Evolutionary conservation across 345 rosid genomes (phyloP).

Genomic region (Zanthoxylum bungeanum): DNA sequence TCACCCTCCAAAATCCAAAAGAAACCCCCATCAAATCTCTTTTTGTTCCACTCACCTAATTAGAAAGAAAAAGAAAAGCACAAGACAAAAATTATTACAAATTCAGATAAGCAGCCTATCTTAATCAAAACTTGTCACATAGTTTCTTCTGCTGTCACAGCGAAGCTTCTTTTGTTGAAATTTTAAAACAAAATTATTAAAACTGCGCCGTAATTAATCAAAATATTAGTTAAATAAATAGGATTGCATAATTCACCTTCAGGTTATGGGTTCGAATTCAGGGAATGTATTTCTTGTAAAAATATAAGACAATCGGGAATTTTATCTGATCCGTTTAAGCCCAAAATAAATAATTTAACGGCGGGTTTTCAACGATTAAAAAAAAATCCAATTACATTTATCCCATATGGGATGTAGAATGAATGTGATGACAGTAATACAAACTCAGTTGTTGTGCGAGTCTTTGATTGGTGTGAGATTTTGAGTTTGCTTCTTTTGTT

Average conservation of each 20-base stretch:
- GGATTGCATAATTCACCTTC: no score
- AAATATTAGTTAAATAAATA: no score
- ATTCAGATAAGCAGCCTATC: not conserved
- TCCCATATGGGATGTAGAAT: no score
- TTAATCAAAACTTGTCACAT: not conserved
- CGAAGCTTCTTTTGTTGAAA: slow-evolving; percentile 16
- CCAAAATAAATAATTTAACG: no score
- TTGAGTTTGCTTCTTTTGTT: not conserved
- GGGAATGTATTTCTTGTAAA: no score
- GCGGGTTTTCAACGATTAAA: no score
- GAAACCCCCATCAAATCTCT: not conserved
- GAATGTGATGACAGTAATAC: no score
- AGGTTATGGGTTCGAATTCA: no score
- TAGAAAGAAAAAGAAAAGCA: not conserved
- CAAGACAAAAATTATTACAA: not conserved
- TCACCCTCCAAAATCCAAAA: not conserved
- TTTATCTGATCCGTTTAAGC: no score
- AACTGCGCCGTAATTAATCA: no score
- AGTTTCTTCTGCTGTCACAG: slow-evolving; percentile 23
- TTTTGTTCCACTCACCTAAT: not conserved
- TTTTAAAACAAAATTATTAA: slow-evolving; percentile 7
- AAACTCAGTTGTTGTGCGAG: slow-evolving; percentile 13
- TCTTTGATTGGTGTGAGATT: slow-evolving; percentile 18
- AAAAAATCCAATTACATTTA: no score
- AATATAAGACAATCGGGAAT: no score